A percentile compares a stretch with the other conserved stretches of the same genome.
Conservation (phyloP, 2,329 filamentous ascomycete species). For the Fusarium protoensiforme region DNA sequence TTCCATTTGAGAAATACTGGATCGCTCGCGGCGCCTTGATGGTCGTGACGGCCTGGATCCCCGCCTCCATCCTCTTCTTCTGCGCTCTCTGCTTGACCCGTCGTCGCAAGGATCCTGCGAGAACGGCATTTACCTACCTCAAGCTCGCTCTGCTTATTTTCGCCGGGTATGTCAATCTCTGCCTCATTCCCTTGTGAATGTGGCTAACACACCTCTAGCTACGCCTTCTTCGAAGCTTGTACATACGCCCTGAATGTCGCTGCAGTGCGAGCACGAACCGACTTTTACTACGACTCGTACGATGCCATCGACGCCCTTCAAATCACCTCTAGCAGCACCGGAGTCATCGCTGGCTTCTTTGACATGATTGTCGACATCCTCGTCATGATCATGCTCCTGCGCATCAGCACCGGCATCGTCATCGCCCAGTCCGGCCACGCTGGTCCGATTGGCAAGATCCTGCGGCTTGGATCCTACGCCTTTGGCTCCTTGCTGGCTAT, state of each 20-base stretch:
- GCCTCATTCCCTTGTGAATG: background rate
- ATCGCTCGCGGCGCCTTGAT: slow-evolving; percentile 30
- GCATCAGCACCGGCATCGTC: slow-evolving; percentile 34
- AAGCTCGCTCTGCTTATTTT: slow-evolving; percentile 41
- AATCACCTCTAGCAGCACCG: slow-evolving; percentile 1
- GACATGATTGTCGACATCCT: slow-evolving; percentile 30
- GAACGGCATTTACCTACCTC: slow-evolving; percentile 38
- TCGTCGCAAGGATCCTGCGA: slow-evolving; percentile 35
- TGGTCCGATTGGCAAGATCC: slow-evolving; percentile 11
- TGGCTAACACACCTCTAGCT: slow-evolving; percentile 22
- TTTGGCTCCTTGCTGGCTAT: slow-evolving; percentile 20
- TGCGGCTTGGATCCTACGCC: slow-evolving; percentile 27
- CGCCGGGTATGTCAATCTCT: slow-evolving; percentile 33
- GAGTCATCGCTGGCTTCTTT: background rate
- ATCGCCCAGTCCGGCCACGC: slow-evolving; percentile 19
- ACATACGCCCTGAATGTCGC: slow-evolving; percentile 20
- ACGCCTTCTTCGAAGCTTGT: slow-evolving; percentile 30
- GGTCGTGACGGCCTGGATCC: slow-evolving; percentile 16
- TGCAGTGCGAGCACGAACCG: background rate
- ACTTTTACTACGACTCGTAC: background rate
- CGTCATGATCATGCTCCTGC: slow-evolving; percentile 39
- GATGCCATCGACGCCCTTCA: background rate
- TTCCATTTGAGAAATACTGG: background rate
- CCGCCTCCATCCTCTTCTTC: slow-evolving; percentile 35
- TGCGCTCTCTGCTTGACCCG: slow-evolving; percentile 36